Evolutionary conservation across 2,329 filamentous ascomycete species (phyloP).

Genomic region (Pseudogymnoascus pannorum): DNA sequence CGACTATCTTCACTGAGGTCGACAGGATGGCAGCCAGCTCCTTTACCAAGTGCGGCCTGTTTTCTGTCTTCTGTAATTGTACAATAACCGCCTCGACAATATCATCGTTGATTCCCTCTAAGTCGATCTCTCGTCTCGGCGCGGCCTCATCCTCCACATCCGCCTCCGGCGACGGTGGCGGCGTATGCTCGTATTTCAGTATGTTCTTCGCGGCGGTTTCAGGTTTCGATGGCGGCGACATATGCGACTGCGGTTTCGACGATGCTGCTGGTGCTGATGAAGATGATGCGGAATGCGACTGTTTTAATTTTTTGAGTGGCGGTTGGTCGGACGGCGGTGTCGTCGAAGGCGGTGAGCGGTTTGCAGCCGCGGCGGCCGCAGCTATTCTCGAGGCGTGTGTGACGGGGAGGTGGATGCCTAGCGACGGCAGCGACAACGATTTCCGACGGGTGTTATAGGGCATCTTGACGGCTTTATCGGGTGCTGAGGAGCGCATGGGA

Average conservation of each 20-base stretch:
- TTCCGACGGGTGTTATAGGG: conserved; percentile 96
- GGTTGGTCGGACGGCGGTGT: conserved; percentile 31
- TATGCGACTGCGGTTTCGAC: conserved; percentile 35
- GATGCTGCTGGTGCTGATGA: conserved; percentile 33
- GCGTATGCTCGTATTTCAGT: conserved; percentile 62
- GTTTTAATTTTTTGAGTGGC: conserved; percentile 66
- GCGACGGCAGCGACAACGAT: conserved; percentile 83
- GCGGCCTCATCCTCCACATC: conserved; percentile 32
- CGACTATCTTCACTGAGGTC: conserved; percentile 70
- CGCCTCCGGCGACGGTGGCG: conserved; percentile 65
- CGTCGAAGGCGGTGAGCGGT: conserved; percentile 29
- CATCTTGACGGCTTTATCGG: conserved; percentile 44
- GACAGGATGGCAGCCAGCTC: conserved; percentile 78
- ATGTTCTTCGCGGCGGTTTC: conserved; percentile 26
- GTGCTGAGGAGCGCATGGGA: conserved; percentile 3
- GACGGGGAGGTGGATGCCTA: conserved; percentile 82
- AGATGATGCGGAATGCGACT: conserved; percentile 54
- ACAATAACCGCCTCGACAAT: conserved; percentile 87
- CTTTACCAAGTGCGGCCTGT: conserved; percentile 89
- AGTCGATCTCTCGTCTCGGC: conserved; percentile 55
- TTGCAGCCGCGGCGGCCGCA: conserved; percentile 15
- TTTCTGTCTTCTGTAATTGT: conserved; percentile 82
- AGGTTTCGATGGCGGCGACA: conserved; percentile 29
- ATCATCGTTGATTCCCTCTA: conserved; percentile 83
- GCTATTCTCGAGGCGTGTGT: conserved; percentile 53